Evolutionary conservation across 176 grass and related monocot genomes (phyloP).

Genomic region (Stipa capillata): DNA sequence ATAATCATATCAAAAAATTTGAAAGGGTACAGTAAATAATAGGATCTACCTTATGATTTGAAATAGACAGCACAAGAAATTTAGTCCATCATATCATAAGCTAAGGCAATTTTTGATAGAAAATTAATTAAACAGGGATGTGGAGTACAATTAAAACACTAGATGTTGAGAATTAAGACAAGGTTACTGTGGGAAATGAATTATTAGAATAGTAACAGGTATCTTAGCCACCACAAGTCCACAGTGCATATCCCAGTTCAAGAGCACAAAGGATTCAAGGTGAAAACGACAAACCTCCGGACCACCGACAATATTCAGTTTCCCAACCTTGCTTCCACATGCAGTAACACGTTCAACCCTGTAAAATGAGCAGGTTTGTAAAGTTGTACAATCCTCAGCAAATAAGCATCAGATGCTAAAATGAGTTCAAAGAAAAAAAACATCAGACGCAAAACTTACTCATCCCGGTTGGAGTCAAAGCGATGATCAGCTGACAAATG

Average conservation of each 20-base stretch:
- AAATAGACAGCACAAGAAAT: too few relatives aligned
- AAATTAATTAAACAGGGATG: background rate
- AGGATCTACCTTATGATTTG: background rate
- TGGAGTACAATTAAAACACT: background rate
- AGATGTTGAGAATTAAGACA: background rate
- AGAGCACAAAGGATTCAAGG: background rate
- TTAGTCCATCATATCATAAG: background rate
- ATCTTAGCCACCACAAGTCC: background rate
- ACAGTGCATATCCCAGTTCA: background rate
- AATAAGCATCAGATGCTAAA: too few relatives aligned
- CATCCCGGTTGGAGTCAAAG: constrained; percentile 73
- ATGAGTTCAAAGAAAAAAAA: too few relatives aligned
- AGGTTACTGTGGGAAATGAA: background rate
- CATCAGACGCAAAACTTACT: constrained; percentile 38
- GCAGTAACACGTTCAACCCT: constrained; percentile 80
- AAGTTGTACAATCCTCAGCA: background rate
- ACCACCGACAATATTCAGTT: constrained; percentile 81
- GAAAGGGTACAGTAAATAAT: background rate
- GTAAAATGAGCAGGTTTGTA: constrained; percentile 8
- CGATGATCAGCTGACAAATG: constrained; percentile 82
- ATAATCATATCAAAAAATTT: background rate
- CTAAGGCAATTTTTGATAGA: background rate
- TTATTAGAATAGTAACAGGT: background rate
- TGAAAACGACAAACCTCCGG: constrained; percentile 57
- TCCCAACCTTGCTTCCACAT: constrained; percentile 80